phyloP scores from a whole-genome alignment of 495 filamentous ascomycete genomes.

The Melanomma pulvis-pyrius region DNA sequence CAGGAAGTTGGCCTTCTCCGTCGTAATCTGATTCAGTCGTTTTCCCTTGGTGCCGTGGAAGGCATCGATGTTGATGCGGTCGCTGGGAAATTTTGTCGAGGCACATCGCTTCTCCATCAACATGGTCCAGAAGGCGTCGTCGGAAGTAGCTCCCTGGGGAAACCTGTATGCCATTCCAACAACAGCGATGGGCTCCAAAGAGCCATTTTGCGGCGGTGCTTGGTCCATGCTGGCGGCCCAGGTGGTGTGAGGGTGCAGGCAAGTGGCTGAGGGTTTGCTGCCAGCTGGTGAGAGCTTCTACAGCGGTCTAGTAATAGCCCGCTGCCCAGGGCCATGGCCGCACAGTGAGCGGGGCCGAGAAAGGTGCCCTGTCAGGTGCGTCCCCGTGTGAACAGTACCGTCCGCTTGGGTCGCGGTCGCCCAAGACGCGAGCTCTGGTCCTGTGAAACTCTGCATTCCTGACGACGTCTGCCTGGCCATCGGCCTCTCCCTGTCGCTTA shows the following conservation, averaged over 20 bases:
- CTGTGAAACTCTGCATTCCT: too few relatives aligned
- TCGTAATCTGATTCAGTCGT: conserved; percentile 1
- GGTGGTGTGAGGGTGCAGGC: not conserved
- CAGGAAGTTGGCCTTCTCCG: conserved; percentile 7
- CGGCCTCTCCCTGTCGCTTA: too few relatives aligned
- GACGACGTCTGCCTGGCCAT: too few relatives aligned
- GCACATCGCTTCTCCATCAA: conserved; percentile 34
- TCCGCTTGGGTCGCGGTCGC: too few relatives aligned
- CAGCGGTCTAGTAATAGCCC: too few relatives aligned
- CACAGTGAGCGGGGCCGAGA: too few relatives aligned
- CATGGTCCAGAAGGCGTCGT: conserved; percentile 64
- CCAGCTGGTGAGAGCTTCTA: too few relatives aligned
- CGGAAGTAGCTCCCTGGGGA: conserved; percentile 56
- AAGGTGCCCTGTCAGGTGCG: too few relatives aligned
- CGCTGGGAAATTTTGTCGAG: conserved; percentile 2
- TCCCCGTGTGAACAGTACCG: too few relatives aligned
- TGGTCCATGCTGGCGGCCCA: not conserved
- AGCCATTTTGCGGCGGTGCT: not conserved
- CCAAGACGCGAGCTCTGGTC: too few relatives aligned
- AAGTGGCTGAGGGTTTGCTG: too few relatives aligned
- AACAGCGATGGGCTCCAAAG: conserved; percentile 58
- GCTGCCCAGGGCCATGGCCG: too few relatives aligned
- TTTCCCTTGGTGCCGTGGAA: not conserved
- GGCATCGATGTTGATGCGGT: conserved; percentile 14
- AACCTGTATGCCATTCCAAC: conserved; percentile 65